Percentiles rank a stretch among this genome's conserved stretches.
These are phyloP conservation scores for Cladophialophora yegresii DNA, from an alignment of 2,329 filamentous ascomycete genomes.

Conservation along the genomic window DNA sequence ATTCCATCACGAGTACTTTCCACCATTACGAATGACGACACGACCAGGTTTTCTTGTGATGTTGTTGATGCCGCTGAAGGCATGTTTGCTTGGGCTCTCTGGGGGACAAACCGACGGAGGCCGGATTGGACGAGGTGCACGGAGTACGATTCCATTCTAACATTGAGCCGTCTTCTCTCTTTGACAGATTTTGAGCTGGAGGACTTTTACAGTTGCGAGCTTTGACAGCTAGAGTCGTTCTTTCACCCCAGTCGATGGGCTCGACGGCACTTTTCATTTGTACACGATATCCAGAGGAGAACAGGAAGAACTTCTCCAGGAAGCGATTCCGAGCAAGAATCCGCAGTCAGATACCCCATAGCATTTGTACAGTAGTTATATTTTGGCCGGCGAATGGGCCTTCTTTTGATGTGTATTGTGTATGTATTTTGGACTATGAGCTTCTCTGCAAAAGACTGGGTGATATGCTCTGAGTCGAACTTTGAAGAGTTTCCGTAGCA, in stretches of 20 bases:
- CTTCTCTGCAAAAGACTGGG: not conserved
- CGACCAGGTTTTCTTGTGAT: constrained; percentile 21
- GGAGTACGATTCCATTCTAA: constrained; percentile 20
- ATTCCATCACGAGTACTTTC: constrained; percentile 27
- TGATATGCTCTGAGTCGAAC: not conserved
- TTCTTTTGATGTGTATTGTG: not conserved
- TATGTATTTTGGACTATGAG: not conserved
- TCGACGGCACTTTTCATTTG: constrained; percentile 8
- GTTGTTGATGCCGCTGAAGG: constrained; percentile 1
- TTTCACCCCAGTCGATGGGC: not conserved
- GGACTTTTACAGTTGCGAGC: constrained; percentile 7
- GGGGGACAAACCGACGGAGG: not conserved
- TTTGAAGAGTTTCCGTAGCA: too few species aligned
- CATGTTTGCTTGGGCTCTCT: constrained; percentile 2
- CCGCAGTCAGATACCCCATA: not conserved
- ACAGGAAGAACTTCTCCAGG: constrained; percentile 6
- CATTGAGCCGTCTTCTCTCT: constrained; percentile 8
- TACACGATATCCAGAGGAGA: not conserved
- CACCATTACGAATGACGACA: constrained; percentile 28
- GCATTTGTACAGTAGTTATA: constrained; percentile 6
- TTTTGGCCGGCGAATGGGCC: not conserved
- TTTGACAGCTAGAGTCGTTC: constrained; percentile 12
- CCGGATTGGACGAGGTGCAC: constrained; percentile 19
- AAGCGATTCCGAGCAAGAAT: constrained; percentile 5
- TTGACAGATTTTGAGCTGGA: constrained; percentile 6